phyloP scores from a whole-genome alignment of 2,329 filamentous ascomycete genomes.

The Paraphoma sp. region DNA sequence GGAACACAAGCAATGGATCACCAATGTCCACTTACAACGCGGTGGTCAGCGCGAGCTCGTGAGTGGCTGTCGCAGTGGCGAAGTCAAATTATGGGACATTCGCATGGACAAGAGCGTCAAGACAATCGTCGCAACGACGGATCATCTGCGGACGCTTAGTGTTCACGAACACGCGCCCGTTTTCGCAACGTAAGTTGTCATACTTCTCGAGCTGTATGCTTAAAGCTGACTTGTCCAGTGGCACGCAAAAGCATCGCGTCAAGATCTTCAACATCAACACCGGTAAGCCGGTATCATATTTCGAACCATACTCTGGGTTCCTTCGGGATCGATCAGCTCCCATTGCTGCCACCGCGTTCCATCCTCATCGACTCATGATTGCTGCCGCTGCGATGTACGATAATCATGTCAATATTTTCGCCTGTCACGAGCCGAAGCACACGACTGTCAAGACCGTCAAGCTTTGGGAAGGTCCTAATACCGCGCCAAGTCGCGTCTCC shows the following conservation, averaged over 20 bases:
- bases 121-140: constrained; percentile 75
- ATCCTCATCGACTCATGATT: constrained; percentile 91
- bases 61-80: constrained; percentile 88
- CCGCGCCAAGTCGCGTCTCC: constrained; percentile 25
- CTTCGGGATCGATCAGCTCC: constrained; percentile 80
- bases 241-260: constrained; percentile 85
- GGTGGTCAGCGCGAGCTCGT: constrained; percentile 91
- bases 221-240: constrained; percentile 59
- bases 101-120: constrained; percentile 80
- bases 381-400: constrained; percentile 87
- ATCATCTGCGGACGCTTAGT: constrained; percentile 82
- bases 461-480: constrained; percentile 38
- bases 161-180: constrained; percentile 97
- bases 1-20: constrained; percentile 94
- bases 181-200: constrained; percentile 67
- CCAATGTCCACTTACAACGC: constrained; percentile 94
- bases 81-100: constrained; percentile 96
- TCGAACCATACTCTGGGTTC: constrained; percentile 91
- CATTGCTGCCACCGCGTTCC: constrained; percentile 90
- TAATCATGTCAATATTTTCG: constrained; percentile 88
- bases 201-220: constrained; percentile 65
- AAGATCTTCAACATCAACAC: constrained; percentile 88
- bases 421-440: constrained; percentile 45
- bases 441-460: constrained; percentile 37
- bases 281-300: constrained; percentile 76